phyloP scores from a whole-genome alignment of 2,329 filamentous ascomycete genomes.

The Sporothrix variecibatus region DNA sequence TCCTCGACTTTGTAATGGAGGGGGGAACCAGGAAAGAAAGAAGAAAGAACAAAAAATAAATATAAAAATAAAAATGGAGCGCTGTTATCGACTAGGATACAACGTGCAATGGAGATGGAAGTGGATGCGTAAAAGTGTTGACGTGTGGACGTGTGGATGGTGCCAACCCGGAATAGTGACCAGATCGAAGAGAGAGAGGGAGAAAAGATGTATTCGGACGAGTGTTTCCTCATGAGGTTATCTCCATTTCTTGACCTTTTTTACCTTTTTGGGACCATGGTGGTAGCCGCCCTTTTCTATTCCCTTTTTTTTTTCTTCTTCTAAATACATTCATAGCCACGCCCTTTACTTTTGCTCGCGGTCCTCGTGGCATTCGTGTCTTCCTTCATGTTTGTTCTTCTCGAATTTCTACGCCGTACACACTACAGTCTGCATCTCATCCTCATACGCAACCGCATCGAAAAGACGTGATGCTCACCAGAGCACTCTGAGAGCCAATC shows the following conservation, averaged over 20 bases:
- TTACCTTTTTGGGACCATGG: neutral
- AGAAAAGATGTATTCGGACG: neutral
- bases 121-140: neutral
- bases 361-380: neutral
- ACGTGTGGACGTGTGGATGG: neutral
- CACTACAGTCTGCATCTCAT: neutral
- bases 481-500: neutral
- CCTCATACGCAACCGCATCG: neutral
- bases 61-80: neutral
- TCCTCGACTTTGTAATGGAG: neutral
- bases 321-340: neutral
- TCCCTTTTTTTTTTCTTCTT: neutral
- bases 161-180: neutral
- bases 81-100: slow-evolving; percentile 7
- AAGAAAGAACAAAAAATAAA: neutral
- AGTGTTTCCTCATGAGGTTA: neutral
- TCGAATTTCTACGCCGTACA: neutral
- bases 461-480: slow-evolving; percentile 15
- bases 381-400: neutral
- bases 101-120: neutral
- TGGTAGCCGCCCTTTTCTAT: neutral
- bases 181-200: neutral
- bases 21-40: neutral
- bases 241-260: neutral
- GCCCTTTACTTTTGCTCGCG: neutral